Evolutionary conservation across 768 basidiomycete genomes (phyloP), one percentile per base, ranked within the genome.

Genomic region (Chalciporus pseudorubinellus): DNA sequence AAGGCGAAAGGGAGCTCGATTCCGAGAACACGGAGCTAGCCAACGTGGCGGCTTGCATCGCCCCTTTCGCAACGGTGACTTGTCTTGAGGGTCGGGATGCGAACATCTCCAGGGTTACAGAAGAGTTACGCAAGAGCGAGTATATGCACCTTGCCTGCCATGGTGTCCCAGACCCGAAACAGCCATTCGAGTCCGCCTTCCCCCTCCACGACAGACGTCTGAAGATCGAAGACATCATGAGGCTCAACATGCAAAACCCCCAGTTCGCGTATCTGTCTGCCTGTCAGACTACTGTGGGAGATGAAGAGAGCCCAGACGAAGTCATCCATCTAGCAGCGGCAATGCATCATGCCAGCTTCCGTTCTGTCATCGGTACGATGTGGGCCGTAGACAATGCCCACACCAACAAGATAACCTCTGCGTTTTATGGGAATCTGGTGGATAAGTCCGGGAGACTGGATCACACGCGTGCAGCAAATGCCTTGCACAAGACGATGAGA

Each of bases 131-230:
- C 14, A 21, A 18, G 36, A 46, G 48, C 18, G 13, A 41, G 0
- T 67, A 51, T 56, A 56, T 59, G 3, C 65, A 65, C 33, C 44
- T 67, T 31, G 58, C 62, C 0, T 62, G 63, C 19, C 65, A 67
- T 33, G 65, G 56, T 5, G 19, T 36, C 6, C 55, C 48, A 13
- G 43, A 52, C 3, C 8, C 1, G 4, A 13, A 12, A 12, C 33
- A 44, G 12, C 62, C 65, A 3, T 59, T 62, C 39, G 29, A 62
- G 16, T 59, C 57, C 8, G 36, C 22, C 9, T 58, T 59, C n/a
- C 50, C 48, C 9, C 39, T 57, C n/a, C 4, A 26, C 9, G 39
- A 58, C 13, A 36, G 36, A n/a, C 57, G 33, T 12, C 40, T 59
- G 1, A 48, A 46, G 1, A 46, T 59, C 9, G 18, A 51, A 3